Evolutionary conservation across 2,329 filamentous ascomycete genomes (phyloP).

Genomic region (Coniella lustricola): DNA sequence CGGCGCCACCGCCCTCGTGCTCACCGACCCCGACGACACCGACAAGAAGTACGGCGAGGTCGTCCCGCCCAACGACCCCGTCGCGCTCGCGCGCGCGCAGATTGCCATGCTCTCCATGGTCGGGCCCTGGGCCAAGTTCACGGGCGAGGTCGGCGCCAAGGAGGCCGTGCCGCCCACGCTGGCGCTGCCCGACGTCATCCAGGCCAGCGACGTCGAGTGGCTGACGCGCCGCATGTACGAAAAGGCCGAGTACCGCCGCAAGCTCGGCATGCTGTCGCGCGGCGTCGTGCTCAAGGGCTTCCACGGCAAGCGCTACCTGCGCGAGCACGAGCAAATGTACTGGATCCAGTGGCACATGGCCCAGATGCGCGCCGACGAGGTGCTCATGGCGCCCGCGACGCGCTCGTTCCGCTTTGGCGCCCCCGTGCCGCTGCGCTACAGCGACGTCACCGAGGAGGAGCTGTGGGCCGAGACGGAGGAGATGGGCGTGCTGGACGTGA

Average conservation of each 20-base stretch:
- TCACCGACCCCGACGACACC: conserved; percentile 46
- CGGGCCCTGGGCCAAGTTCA: conserved; percentile 54
- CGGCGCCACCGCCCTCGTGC: conserved; percentile 46
- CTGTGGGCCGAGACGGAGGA: conserved; percentile 17
- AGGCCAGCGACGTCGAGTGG: conserved; percentile 39
- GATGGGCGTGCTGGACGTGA: conserved; percentile 18
- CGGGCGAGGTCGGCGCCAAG: conserved; percentile 38
- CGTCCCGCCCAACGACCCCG: conserved; percentile 57
- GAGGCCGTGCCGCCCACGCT: conserved; percentile 25
- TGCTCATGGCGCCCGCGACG: conserved; percentile 12
- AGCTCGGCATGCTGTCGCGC: conserved; percentile 51
- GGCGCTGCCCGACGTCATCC: conserved; percentile 32
- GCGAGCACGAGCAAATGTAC: conserved; percentile 56
- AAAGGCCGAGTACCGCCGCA: conserved; percentile 47
- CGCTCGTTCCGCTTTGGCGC: conserved; percentile 20
- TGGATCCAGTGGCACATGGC: conserved; percentile 37
- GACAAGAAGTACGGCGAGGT: conserved; percentile 50
- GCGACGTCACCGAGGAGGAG: conserved; percentile 18
- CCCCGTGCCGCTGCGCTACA: conserved; percentile 17
- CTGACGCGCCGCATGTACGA: conserved; percentile 54
- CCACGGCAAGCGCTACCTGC: conserved; percentile 50
- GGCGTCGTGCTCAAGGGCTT: conserved; percentile 53
- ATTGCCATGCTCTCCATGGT: conserved; percentile 55
- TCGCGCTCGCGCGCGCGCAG: conserved; percentile 53
- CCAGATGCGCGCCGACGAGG: conserved; percentile 21